Conservation (phyloP, 495 filamentous ascomycete species). For the Neurospora sp. region DNA sequence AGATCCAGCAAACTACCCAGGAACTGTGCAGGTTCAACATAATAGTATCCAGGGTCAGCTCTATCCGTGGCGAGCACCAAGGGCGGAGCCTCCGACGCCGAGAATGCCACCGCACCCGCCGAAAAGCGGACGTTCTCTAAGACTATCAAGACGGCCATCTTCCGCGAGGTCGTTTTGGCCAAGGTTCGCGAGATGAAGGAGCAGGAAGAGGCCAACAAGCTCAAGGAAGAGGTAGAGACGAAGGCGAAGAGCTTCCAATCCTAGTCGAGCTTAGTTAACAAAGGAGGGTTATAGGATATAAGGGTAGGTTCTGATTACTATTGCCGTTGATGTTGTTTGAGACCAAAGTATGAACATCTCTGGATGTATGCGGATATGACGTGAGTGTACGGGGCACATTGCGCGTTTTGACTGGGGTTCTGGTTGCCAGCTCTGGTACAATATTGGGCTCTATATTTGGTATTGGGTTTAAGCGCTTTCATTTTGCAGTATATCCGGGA, state of each 20-base stretch:
- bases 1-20: too few species aligned
- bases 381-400: neutral
- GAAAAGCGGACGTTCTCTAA: slow-evolving; percentile 62
- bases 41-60: neutral
- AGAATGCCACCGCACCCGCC: slow-evolving; percentile 13
- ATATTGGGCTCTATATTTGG: neutral
- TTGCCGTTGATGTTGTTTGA: neutral
- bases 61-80: slow-evolving; percentile 1
- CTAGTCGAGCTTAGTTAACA: slow-evolving; percentile 4
- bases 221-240: slow-evolving; percentile 46
- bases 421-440: neutral
- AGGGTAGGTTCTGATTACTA: neutral
- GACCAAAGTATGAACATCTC: neutral
- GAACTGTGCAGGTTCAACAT: too few species aligned
- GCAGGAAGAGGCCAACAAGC: slow-evolving; percentile 61
- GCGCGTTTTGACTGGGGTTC: neutral
- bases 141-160: slow-evolving; percentile 80
- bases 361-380: neutral
- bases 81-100: slow-evolving; percentile 19
- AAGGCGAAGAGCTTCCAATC: slow-evolving; percentile 31
- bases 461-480: neutral
- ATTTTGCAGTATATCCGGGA: neutral
- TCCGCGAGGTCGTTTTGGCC: slow-evolving; percentile 92
- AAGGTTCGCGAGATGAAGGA: slow-evolving; percentile 93
- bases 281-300: neutral